Evolutionary conservation across 164 flowering plant species (phyloP).

Genomic region (Malania oleifera): DNA sequence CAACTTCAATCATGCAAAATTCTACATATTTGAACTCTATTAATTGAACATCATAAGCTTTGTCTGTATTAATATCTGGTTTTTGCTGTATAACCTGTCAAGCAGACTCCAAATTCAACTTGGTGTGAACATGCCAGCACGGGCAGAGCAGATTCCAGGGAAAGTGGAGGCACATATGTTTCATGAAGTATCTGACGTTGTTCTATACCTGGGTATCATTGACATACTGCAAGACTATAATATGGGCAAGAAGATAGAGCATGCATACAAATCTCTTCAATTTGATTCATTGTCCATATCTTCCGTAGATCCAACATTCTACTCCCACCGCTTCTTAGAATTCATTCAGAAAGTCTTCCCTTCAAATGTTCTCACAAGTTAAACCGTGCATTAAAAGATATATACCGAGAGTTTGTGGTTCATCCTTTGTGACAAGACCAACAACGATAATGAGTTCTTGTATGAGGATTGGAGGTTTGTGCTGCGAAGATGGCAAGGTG

Average conservation of each 20-base stretch:
- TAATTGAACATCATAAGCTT: neutral
- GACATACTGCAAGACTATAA: conserved; percentile 96
- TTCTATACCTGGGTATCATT: conserved; percentile 83
- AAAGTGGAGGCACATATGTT: conserved; percentile 43
- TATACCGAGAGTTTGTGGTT: too few relatives aligned
- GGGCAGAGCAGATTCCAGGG: conserved; percentile 73
- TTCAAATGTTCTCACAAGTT: conserved; percentile 28
- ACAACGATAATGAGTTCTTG: too few relatives aligned
- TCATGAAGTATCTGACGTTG: conserved; percentile 75
- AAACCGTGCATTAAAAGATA: too few relatives aligned
- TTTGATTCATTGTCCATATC: conserved; percentile 94
- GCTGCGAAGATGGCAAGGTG: too few relatives aligned
- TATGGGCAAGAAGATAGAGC: conserved; percentile 86
- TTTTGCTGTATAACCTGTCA: conserved; percentile 1
- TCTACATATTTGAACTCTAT: too few relatives aligned
- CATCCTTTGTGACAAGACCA: too few relatives aligned
- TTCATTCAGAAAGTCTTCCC: conserved; percentile 86
- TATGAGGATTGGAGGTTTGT: too few relatives aligned
- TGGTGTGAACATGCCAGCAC: conserved; percentile 99
- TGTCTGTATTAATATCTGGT: neutral
- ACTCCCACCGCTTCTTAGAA: conserved; percentile 71
- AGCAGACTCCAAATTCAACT: conserved; percentile 93
- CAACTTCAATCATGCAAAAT: too few relatives aligned
- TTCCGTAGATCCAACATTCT: conserved; percentile 89
- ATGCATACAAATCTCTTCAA: conserved; percentile 83